phyloP scores from a whole-genome alignment of 2,329 filamentous ascomycete genomes.

The Colletotrichum chlorophyti region DNA sequence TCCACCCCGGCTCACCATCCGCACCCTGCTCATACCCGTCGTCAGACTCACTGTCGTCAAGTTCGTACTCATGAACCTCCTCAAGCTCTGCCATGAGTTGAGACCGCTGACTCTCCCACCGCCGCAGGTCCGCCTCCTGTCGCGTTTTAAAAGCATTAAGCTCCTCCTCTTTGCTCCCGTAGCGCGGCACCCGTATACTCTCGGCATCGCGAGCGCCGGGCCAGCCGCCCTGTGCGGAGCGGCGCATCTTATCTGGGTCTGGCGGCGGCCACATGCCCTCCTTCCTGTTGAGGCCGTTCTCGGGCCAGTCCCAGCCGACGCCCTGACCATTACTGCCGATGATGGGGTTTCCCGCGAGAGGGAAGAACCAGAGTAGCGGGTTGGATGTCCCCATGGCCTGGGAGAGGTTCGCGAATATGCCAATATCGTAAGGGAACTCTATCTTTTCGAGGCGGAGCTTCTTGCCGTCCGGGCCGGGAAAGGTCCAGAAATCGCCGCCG shows the following conservation, averaged over 20 bases:
- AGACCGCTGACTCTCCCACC: slow-evolving; percentile 40
- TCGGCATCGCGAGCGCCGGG: slow-evolving; percentile 44
- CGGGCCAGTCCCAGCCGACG: slow-evolving; percentile 68
- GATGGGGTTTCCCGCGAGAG: slow-evolving; percentile 62
- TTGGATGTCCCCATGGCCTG: slow-evolving; percentile 79
- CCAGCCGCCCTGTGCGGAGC: slow-evolving; percentile 44
- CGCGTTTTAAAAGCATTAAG: slow-evolving; percentile 56
- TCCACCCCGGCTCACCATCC: slow-evolving; percentile 62
- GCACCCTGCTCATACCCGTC: slow-evolving; percentile 62
- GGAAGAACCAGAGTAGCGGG: slow-evolving; percentile 71
- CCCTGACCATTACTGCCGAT: slow-evolving; percentile 47
- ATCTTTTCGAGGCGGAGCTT: slow-evolving; percentile 64
- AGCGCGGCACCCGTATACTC: slow-evolving; percentile 40
- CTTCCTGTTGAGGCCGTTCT: slow-evolving; percentile 78
- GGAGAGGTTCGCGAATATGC: slow-evolving; percentile 74
- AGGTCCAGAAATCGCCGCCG: slow-evolving; percentile 48
- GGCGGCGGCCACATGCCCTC: slow-evolving; percentile 67
- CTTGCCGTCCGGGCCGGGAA: slow-evolving; percentile 44
- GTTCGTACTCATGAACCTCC: slow-evolving; percentile 59
- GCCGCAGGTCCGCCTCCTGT: slow-evolving; percentile 54
- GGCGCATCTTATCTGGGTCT: slow-evolving; percentile 66
- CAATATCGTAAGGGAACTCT: slow-evolving; percentile 85
- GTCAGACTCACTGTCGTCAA: slow-evolving; percentile 58
- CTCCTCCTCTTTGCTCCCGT: slow-evolving; percentile 50
- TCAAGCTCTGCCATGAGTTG: slow-evolving; percentile 57